Conservation (phyloP, 164 flowering plant species). For the Buxus sempervirens region DNA sequence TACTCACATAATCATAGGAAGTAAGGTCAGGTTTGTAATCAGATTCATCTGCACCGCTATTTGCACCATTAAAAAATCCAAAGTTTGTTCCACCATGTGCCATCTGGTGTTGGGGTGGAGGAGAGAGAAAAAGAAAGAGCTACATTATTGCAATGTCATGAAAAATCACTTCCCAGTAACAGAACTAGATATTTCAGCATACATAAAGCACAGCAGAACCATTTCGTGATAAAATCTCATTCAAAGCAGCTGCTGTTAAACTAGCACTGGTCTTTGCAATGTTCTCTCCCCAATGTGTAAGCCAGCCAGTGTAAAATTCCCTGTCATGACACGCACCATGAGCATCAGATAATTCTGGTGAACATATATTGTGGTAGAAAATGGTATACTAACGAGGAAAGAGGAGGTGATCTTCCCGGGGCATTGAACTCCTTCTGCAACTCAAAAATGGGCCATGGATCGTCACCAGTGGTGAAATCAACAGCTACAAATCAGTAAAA, state of each 20-base stretch:
- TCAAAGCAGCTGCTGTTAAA: constrained; percentile 55
- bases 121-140: constrained; percentile 16
- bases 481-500: constrained; percentile 54
- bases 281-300: constrained; percentile 95
- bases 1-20: constrained; percentile 94
- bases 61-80: constrained; percentile 93
- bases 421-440: constrained; percentile 87
- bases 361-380: neutral
- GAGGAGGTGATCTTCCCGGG: constrained; percentile 93
- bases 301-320: constrained; percentile 98
- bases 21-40: constrained; percentile 93
- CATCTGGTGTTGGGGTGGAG: no score
- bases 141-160: constrained; percentile 7
- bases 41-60: constrained; percentile 54
- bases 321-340: constrained; percentile 37
- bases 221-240: constrained; percentile 64
- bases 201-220: constrained; percentile 98
- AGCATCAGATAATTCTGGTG: constrained; percentile 7
- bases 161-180: constrained; percentile 13
- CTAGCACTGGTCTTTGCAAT: constrained; percentile 61
- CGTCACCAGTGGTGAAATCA: constrained; percentile 85
- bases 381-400: constrained; percentile 60
- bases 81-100: constrained; percentile 99
- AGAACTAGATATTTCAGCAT: constrained; percentile 22
- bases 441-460: constrained; percentile 82